Conservation (phyloP, 768 basidiomycete species). For the Mycena haematopus region DNA sequence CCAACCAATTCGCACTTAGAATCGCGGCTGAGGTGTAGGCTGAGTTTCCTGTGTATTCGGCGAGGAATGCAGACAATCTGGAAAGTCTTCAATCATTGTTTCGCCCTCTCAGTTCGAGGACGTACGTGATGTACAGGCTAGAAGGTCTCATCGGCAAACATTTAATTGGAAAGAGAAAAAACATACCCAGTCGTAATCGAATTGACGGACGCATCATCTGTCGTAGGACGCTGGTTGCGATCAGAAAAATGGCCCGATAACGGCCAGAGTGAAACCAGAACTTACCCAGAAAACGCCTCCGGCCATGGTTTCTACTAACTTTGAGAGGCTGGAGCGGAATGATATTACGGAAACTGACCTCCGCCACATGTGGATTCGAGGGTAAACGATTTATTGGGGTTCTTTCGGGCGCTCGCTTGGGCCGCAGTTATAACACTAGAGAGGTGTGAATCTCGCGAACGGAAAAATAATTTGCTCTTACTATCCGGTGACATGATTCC, state of each 20-base stretch:
- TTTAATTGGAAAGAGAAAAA: not conserved
- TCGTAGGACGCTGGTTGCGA: constrained; percentile 46
- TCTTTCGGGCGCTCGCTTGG: constrained; percentile 43
- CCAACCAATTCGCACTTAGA: constrained; percentile 48
- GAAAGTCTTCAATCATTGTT: not conserved
- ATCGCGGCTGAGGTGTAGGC: constrained; percentile 56
- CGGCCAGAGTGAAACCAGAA: not conserved
- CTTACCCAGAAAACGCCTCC: constrained; percentile 63
- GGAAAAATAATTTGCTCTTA: constrained; percentile 33
- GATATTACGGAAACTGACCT: constrained; percentile 36
- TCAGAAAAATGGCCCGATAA: too few species aligned
- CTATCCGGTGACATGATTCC: constrained; percentile 56
- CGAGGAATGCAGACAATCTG: constrained; percentile 58
- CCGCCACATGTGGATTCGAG: constrained; percentile 52
- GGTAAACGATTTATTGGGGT: constrained; percentile 49
- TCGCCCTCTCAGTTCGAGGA: not conserved
- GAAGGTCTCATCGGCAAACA: not conserved
- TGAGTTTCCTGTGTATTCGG: constrained; percentile 49
- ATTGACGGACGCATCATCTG: constrained; percentile 50
- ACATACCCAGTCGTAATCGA: constrained; percentile 59
- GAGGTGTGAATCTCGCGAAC: not conserved
- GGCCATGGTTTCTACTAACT: constrained; percentile 50
- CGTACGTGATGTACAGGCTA: constrained; percentile 50
- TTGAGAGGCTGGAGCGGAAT: not conserved
- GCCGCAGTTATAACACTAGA: constrained; percentile 50